These are phyloP conservation scores for Scedosporium apiospermum DNA, from an alignment of 2,329 filamentous ascomycete genomes.

Conservation along the genomic window DNA sequence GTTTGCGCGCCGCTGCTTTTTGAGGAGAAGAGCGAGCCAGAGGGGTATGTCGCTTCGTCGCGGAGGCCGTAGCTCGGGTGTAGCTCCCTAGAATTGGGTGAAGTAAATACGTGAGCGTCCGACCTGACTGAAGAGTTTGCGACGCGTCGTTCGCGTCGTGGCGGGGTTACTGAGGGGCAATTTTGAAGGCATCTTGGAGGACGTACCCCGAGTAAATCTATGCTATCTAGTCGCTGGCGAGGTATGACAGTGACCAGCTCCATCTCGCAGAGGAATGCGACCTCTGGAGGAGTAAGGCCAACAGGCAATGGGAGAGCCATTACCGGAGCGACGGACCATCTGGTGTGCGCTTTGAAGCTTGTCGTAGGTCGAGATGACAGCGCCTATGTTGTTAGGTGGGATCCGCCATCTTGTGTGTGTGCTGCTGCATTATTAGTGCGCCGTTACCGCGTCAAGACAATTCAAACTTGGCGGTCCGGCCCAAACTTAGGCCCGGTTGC, in stretches of 20 bases:
- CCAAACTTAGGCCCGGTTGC: too few relatives aligned
- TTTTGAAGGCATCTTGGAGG: conserved; percentile 9
- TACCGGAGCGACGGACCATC: neutral
- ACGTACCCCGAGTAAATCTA: conserved; percentile 78
- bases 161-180: conserved; percentile 3
- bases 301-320: conserved; percentile 43
- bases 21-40: conserved; percentile 91
- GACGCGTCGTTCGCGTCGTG: conserved; percentile 4
- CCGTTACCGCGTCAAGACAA: too few relatives aligned
- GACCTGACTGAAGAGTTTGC: neutral
- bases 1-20: conserved; percentile 87
- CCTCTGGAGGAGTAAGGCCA: conserved; percentile 71
- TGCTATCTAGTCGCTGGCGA: conserved; percentile 77
- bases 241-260: conserved; percentile 89
- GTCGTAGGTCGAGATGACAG: neutral
- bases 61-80: conserved; percentile 68
- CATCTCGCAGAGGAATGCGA: conserved; percentile 95
- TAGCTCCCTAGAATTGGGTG: conserved; percentile 54
- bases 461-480: too few relatives aligned
- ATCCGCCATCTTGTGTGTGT: neutral
- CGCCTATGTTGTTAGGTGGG: neutral
- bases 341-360: neutral
- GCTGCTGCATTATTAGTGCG: too few relatives aligned
- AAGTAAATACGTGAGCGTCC: conserved; percentile 8
- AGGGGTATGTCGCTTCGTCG: conserved; percentile 72